Conservation (phyloP, 176 grass and related monocot species). For the Musa beccarii region DNA sequence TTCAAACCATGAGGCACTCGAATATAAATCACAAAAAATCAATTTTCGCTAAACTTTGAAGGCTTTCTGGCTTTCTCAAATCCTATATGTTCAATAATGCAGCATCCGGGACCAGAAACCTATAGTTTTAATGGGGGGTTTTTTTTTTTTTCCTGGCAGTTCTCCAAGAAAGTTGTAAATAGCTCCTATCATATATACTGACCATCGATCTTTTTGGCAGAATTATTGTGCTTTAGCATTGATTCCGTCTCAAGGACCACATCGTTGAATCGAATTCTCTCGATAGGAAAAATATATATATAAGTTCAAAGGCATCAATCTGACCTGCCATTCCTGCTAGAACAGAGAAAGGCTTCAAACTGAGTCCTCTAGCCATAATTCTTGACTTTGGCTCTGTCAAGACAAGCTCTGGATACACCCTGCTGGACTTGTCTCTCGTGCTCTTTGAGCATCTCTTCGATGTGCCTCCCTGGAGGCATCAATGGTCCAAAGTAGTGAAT, state of each 20-base stretch:
- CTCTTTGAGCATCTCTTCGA: slow-evolving; percentile 86
- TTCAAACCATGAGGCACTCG: too few species aligned
- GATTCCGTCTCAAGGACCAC: neutral
- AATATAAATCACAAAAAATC: neutral
- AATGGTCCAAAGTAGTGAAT: slow-evolving; percentile 92
- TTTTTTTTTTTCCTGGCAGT: neutral
- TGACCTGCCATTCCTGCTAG: slow-evolving; percentile 45
- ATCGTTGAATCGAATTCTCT: neutral
- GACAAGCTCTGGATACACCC: slow-evolving; percentile 56
- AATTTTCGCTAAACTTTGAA: neutral
- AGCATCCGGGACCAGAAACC: neutral
- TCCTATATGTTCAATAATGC: neutral
- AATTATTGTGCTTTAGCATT: neutral
- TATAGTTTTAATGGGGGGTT: neutral
- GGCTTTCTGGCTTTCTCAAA: neutral
- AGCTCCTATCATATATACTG: neutral
- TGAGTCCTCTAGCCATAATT: slow-evolving; percentile 51
- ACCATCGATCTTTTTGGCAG: neutral
- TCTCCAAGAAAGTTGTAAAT: neutral
- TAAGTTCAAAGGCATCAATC: slow-evolving; percentile 16
- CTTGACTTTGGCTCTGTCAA: slow-evolving; percentile 66
- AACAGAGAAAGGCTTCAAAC: slow-evolving; percentile 48
- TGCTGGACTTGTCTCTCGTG: slow-evolving; percentile 89
- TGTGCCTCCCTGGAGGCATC: slow-evolving; percentile 83
- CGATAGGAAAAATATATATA: neutral